Percentiles rank a stretch among this genome's conserved stretches.
phyloP scores from a whole-genome alignment of 257 asterid genomes.

The Oldenlandia corymbosa region DNA sequence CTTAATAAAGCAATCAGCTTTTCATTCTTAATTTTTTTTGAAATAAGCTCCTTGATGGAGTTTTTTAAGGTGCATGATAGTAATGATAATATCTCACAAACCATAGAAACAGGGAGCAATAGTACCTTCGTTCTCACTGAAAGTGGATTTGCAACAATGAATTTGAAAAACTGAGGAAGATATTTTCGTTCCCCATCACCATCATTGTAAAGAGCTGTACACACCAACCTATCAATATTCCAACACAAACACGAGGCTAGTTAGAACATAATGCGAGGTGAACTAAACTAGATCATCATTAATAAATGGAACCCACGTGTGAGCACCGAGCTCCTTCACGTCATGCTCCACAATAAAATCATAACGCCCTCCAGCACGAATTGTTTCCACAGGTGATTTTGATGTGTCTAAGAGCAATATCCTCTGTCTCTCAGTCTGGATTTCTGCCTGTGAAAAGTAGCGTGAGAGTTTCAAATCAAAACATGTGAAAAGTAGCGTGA shows the following conservation, averaged over 20 bases:
- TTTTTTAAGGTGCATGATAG: not conserved
- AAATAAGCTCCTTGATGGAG: no score
- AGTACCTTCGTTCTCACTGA: slow-evolving; percentile 95
- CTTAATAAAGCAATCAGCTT: not conserved
- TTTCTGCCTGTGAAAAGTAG: slow-evolving; percentile 64
- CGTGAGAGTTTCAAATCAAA: not conserved
- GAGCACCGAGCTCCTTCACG: slow-evolving; percentile 98
- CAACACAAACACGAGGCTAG: not conserved
- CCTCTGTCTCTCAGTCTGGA: slow-evolving; percentile 95
- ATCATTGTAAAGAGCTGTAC: slow-evolving; percentile 92
- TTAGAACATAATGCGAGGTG: not conserved
- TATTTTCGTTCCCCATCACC: slow-evolving; percentile 88
- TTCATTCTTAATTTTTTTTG: not conserved
- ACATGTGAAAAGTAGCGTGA: slow-evolving; percentile 19
- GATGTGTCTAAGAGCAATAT: slow-evolving; percentile 87
- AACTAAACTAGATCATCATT: slow-evolving; percentile 14
- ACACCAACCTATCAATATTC: slow-evolving; percentile 62
- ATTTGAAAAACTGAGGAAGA: slow-evolving; percentile 97
- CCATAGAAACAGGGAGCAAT: not conserved
- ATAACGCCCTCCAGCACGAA: slow-evolving; percentile 95
- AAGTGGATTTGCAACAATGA: slow-evolving; percentile 89
- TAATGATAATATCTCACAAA: not conserved
- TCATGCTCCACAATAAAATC: slow-evolving; percentile 99
- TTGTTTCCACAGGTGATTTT: slow-evolving; percentile 86
- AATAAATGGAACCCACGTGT: slow-evolving; percentile 61